phyloP scores from a whole-genome alignment of 2,329 filamentous ascomycete genomes.

The Diaporthe batatas region DNA sequence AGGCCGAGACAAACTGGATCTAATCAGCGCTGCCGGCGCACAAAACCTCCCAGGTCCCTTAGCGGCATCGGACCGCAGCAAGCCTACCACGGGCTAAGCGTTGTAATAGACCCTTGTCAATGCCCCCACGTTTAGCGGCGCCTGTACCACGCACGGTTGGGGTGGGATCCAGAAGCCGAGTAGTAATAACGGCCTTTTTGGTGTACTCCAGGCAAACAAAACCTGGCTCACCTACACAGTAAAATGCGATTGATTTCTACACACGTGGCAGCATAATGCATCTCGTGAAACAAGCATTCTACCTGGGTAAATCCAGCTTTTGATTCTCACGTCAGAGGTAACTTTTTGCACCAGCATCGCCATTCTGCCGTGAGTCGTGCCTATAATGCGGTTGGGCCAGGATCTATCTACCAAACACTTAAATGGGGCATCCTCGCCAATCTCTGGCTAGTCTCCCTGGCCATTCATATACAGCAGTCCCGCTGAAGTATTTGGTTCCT shows the following conservation, averaged over 20 bases:
- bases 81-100: constrained; percentile 16
- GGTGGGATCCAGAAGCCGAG: constrained; percentile 7
- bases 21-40: constrained; percentile 33
- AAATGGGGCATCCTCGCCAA: not conserved
- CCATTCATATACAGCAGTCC: not conserved
- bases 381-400: not conserved
- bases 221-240: not conserved
- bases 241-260: not conserved
- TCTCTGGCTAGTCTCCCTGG: not conserved
- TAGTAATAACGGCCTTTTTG: not conserved
- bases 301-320: not conserved
- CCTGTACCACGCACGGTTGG: constrained; percentile 33
- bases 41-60: constrained; percentile 20
- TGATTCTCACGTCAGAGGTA: not conserved
- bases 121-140: constrained; percentile 34
- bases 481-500: not conserved
- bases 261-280: not conserved
- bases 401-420: constrained; percentile 19
- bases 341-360: not conserved
- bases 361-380: not conserved
- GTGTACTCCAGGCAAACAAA: not conserved
- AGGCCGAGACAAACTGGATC: constrained; percentile 1
- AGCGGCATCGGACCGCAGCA: constrained; percentile 41
- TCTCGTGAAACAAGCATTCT: not conserved
- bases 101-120: constrained; percentile 3